Evolutionary conservation across 1,284 basidiomycete genomes (phyloP).

Genomic region (Irpex sp.): DNA sequence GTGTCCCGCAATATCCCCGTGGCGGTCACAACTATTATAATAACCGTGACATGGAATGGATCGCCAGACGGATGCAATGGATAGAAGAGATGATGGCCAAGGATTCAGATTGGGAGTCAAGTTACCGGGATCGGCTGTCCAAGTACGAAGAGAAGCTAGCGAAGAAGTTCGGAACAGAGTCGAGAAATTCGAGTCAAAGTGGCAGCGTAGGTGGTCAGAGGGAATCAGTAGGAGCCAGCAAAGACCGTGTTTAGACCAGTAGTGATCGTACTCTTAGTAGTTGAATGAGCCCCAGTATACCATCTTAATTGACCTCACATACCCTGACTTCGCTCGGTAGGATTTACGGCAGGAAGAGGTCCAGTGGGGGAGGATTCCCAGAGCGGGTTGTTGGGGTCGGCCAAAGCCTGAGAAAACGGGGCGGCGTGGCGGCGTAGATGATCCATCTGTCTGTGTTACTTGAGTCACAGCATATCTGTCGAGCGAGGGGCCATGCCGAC

Average conservation of each 20-base stretch:
- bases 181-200: not conserved
- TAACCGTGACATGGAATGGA: slow-evolving; percentile 44
- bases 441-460: no score
- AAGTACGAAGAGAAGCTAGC: slow-evolving; percentile 1
- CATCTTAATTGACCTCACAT: not conserved
- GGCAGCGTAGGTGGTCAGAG: not conserved
- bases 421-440: not conserved
- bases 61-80: slow-evolving; percentile 39
- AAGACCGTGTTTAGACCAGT: not conserved
- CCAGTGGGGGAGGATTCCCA: not conserved
- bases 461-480: no score
- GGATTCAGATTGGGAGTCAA: slow-evolving; percentile 17
- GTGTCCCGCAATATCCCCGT: slow-evolving; percentile 27
- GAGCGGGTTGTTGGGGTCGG: not conserved
- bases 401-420: not conserved
- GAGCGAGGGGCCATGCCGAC: no score
- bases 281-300: no score
- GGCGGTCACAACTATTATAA: slow-evolving; percentile 63
- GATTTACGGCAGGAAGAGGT: not conserved
- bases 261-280: not conserved
- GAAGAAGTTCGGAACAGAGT: not conserved
- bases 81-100: slow-evolving; percentile 32
- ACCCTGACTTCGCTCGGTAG: not conserved
- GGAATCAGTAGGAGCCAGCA: not conserved
- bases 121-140: slow-evolving; percentile 11